Conservation (phyloP, 371 early-diverging fungal species). For the Batkoa obscura region DNA sequence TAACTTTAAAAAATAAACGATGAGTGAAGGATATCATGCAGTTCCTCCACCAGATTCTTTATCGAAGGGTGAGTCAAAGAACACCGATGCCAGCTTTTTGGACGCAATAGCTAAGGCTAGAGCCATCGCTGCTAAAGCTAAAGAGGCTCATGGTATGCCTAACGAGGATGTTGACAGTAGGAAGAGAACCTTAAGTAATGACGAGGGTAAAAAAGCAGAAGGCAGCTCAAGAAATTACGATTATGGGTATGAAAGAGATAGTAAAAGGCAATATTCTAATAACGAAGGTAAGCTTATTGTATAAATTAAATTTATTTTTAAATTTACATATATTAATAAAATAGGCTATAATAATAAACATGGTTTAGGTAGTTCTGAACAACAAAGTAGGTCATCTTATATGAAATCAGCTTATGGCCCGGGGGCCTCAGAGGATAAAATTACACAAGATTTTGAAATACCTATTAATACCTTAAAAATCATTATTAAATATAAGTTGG, state of each 20-base stretch:
- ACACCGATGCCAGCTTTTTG: slow-evolving; percentile 30
- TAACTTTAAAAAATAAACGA: no score
- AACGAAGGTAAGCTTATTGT: slow-evolving; percentile 15
- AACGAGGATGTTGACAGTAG: slow-evolving; percentile 10
- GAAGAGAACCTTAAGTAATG: slow-evolving; percentile 7
- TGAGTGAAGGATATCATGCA: no score
- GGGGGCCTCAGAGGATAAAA: slow-evolving; percentile 7
- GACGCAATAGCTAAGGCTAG: slow-evolving; percentile 62
- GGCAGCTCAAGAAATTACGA: slow-evolving; percentile 2
- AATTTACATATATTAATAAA: neutral
- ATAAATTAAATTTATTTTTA: slow-evolving; percentile 9
- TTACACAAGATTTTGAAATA: slow-evolving; percentile 28
- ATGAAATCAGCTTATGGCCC: slow-evolving; percentile 15
- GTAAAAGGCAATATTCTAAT: slow-evolving; percentile 23
- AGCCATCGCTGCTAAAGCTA: slow-evolving; percentile 66
- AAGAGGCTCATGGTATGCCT: slow-evolving; percentile 13
- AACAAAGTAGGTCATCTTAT: slow-evolving; percentile 10
- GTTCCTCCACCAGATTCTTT: slow-evolving; percentile 12
- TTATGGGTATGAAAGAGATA: slow-evolving; percentile 18
- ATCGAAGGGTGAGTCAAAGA: slow-evolving; percentile 10
- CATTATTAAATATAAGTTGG: slow-evolving; percentile 70
- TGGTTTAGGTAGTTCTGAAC: slow-evolving; percentile 32
- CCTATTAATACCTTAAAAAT: slow-evolving; percentile 56
- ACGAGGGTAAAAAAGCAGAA: slow-evolving; percentile 11
- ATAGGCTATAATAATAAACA: slow-evolving; percentile 11